Conservation (phyloP, 176 grass and related monocot genomes). For the Carex cristatella region DNA sequence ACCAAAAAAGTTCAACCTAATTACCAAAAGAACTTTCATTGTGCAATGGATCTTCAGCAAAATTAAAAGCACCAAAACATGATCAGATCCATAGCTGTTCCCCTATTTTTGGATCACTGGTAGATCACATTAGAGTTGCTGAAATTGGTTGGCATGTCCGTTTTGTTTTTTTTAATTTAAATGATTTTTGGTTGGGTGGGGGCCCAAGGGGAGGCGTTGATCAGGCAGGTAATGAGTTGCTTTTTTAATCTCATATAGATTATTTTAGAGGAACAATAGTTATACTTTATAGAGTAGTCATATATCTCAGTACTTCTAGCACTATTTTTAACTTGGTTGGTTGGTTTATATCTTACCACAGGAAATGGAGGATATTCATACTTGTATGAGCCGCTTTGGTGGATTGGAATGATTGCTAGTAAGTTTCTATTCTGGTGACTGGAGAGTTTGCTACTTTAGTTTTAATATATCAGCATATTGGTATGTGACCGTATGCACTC, state of each 20-base stretch:
- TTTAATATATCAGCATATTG: neutral
- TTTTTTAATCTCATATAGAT: neutral
- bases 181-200: neutral
- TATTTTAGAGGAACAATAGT: neutral
- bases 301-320: neutral
- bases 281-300: neutral
- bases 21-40: neutral
- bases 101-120: neutral
- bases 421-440: conserved; percentile 17
- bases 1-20: neutral
- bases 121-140: neutral
- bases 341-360: conserved; percentile 23
- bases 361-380: conserved; percentile 78
- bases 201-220: neutral
- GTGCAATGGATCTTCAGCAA: neutral
- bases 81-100: neutral
- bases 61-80: neutral
- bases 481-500: neutral
- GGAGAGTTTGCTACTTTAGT: neutral
- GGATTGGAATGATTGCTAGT: conserved; percentile 82
- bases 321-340: conserved; percentile 18
- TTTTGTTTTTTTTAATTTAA: neutral
- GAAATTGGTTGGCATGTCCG: neutral
- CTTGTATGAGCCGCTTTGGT: conserved; percentile 73
- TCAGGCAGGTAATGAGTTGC: neutral